A percentile compares a stretch with the other conserved stretches of the same genome.
Evolutionary conservation across 139 green algal species (phyloP).

Genomic region (Gonium pectorale): DNA sequence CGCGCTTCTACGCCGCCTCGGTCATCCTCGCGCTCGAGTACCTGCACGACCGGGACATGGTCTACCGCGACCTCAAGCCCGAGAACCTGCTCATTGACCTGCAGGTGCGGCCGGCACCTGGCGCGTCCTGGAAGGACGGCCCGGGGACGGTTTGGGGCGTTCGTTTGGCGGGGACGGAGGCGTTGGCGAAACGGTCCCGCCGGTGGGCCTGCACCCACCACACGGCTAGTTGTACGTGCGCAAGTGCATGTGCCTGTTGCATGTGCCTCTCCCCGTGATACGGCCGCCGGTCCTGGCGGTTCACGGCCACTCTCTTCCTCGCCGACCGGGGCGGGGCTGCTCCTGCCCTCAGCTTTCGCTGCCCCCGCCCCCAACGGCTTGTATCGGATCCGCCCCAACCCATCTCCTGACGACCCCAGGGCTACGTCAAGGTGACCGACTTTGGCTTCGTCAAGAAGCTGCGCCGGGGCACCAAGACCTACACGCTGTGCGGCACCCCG

Average conservation of each 20-base stretch:
- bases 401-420: constrained; percentile 30
- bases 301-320: too few relatives aligned
- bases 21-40: constrained; percentile 90
- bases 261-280: too few relatives aligned
- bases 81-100: constrained; percentile 88
- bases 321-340: too few relatives aligned
- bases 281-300: too few relatives aligned
- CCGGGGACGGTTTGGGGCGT: neutral
- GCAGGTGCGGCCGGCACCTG: too few relatives aligned
- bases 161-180: neutral
- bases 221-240: too few relatives aligned
- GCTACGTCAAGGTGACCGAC: constrained; percentile 85
- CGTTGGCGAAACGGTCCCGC: neutral
- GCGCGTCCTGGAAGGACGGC: too few relatives aligned
- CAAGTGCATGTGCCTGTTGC: too few relatives aligned
- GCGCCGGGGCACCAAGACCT: constrained; percentile 77
- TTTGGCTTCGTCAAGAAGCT: constrained; percentile 95
- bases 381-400: too few relatives aligned
- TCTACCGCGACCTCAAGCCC: constrained; percentile 84
- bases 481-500: constrained; percentile 95
- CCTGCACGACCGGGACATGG: constrained; percentile 82
- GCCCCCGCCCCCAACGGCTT: too few relatives aligned
- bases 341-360: too few relatives aligned
- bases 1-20: constrained; percentile 89
- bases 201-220: too few relatives aligned